Conservation (phyloP, 2,329 filamentous ascomycete species). For the Monosporascus sp. region DNA sequence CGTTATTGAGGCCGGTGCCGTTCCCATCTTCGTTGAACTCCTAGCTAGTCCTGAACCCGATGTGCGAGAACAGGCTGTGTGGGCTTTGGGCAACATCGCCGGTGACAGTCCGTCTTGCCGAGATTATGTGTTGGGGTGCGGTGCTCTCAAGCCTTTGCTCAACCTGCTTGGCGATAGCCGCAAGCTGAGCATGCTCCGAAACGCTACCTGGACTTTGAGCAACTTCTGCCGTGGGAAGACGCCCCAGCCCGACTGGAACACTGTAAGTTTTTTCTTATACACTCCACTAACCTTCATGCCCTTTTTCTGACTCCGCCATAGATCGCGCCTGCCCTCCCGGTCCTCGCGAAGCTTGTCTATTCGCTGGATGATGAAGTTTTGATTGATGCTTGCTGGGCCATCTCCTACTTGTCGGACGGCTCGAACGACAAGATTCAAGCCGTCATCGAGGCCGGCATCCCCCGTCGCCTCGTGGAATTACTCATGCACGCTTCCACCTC, state of each 20-base stretch:
- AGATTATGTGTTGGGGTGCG: slow-evolving; percentile 89
- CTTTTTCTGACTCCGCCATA: slow-evolving; percentile 30
- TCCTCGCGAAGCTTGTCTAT: slow-evolving; percentile 95
- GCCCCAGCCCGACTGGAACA: slow-evolving; percentile 95
- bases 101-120: slow-evolving; percentile 97
- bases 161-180: slow-evolving; percentile 91
- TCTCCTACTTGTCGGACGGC: slow-evolving; percentile 95
- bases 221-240: slow-evolving; percentile 99
- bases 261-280: slow-evolving; percentile 54
- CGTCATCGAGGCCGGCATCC: slow-evolving; percentile 96
- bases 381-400: slow-evolving; percentile 99
- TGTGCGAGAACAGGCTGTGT: slow-evolving; percentile 96
- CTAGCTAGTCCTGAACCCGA: slow-evolving; percentile 94
- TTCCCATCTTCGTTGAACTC: slow-evolving; percentile 97
- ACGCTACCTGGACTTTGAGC: slow-evolving; percentile 97
- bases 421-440: slow-evolving; percentile 99
- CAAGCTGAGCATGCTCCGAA: slow-evolving; percentile 98
- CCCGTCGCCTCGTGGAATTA: slow-evolving; percentile 90
- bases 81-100: slow-evolving; percentile 97
- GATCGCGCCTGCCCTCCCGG: slow-evolving; percentile 92
- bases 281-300: not conserved
- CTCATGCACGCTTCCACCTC: slow-evolving; percentile 98
- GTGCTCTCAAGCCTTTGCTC: slow-evolving; percentile 85
- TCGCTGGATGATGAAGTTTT: slow-evolving; percentile 97
- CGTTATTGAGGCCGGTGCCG: slow-evolving; percentile 95